Conservation (phyloP, 208 protist species). For the Wallacemonas sp. region DNA sequence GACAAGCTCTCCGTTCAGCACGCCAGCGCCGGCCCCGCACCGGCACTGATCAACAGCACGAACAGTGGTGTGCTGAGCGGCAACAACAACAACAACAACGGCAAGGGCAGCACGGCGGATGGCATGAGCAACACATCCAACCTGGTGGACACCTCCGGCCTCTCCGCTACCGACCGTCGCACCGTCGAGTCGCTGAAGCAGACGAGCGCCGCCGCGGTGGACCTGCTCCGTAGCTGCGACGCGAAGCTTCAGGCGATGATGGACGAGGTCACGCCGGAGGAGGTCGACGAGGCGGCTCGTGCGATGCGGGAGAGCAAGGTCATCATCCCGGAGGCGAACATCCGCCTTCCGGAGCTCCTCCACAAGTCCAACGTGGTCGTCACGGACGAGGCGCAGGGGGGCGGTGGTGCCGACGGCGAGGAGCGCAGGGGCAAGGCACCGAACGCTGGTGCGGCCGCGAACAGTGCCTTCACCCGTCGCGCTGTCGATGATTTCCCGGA, state of each 20-base stretch:
- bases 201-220: constrained; percentile 23
- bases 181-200: constrained; percentile 16
- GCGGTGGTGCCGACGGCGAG: constrained; percentile 21
- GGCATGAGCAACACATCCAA: constrained; percentile 6
- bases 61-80: not conserved
- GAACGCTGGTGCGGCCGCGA: not conserved
- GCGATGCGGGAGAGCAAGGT: constrained; percentile 25
- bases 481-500: constrained; percentile 77
- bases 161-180: constrained; percentile 9
- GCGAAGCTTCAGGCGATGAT: constrained; percentile 68
- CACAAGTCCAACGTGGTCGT: constrained; percentile 3
- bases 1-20: constrained; percentile 68
- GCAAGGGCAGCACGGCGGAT: not conserved
- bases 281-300: constrained; percentile 42
- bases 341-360: constrained; percentile 50
- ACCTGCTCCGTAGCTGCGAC: constrained; percentile 60
- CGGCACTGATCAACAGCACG: not conserved
- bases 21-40: constrained; percentile 4
- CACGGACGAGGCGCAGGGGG: not conserved
- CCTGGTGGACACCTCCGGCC: not conserved
- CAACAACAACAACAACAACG: not conserved
- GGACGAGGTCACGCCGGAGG: constrained; percentile 50
- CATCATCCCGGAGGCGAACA: constrained; percentile 44
- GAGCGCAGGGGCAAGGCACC: constrained; percentile 25
- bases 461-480: not conserved